A percentile compares a stretch with the other conserved stretches of the same genome.
These are phyloP conservation scores for Stenogyne calaminthoides DNA, from an alignment of 305 asterid genomes.

Conservation along the genomic window DNA sequence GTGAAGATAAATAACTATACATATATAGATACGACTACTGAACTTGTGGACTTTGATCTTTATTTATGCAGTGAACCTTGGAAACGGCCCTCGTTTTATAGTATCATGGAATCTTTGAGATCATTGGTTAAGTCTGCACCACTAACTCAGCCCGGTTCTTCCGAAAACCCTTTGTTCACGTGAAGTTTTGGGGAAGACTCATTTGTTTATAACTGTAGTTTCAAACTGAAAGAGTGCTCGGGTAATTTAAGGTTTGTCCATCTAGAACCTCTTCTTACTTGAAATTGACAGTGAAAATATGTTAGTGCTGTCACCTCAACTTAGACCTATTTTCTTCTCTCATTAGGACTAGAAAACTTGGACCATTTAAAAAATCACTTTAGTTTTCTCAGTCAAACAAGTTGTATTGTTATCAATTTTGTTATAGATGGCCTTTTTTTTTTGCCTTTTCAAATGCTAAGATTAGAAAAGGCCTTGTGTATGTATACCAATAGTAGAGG, in stretches of 20 bases:
- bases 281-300: not conserved
- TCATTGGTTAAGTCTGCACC: conserved; percentile 56
- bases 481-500: not conserved
- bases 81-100: conserved; percentile 83
- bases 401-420: not conserved
- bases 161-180: conserved; percentile 46
- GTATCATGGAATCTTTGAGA: conserved; percentile 73
- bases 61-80: conserved; percentile 74
- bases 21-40: not conserved
- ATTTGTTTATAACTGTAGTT: conserved; percentile 26
- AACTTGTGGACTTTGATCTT: conserved; percentile 2
- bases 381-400: too few relatives aligned
- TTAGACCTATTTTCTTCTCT: not conserved
- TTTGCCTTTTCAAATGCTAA: not conserved
- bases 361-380: not conserved
- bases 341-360: not conserved
- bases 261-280: conserved; percentile 19
- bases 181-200: conserved; percentile 41
- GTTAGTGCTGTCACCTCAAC: not conserved
- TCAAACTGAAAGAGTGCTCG: conserved; percentile 34
- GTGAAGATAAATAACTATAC: not conserved
- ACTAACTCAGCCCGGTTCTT: conserved; percentile 46
- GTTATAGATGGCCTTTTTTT: not conserved
- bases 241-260: conserved; percentile 49
- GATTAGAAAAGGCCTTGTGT: not conserved